Base-by-base conservation (phyloP, 139 green algal species). In the Ulvella scutata region DNA sequence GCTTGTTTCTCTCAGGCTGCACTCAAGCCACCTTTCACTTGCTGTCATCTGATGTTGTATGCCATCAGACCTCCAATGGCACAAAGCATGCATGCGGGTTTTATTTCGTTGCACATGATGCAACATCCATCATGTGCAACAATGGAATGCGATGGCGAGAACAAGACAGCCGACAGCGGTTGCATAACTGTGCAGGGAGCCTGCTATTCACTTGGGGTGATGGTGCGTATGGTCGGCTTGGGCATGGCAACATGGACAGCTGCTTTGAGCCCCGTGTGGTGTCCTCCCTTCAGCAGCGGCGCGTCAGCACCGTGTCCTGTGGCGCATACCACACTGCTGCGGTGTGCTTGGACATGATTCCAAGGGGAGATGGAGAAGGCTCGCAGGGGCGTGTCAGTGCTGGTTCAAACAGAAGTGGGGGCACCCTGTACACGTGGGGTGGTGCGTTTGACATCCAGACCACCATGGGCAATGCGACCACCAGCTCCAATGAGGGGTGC, bases 241-340 rank as follows among this genome's bases (percentile, higher is more conserved):
- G 93, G 1, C 92, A 96, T 44, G 88, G 88, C 29, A 77, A 87
- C 79, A 62, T 82, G 4, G 36, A 43, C 4, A 61, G 10, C 35
- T 75, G 72, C 33, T n/a, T 26, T 3, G 38, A 77, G 13, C 87
- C 87, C 1, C 76, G 80, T 0, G 61, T 73, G 35, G 84, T 92
- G 36, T 60, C 81, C 28, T 80, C 82, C 0, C 74, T 93, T 23
- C 67, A 77, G 31, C 79, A 76, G 13, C 21, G 76, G 31, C 74
- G 62, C 3, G 86, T 94, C 0, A 43, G 85, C 0, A 39, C 73
- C 33, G 92, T 92, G 0, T 83, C 87, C 36, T 98, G 93, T 75
- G 94, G 94, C 17, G 88, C 88, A 60, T 98, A 89, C 89, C 94
- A 98, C 84, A 96, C 89, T 13, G 93, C 92, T 0, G 92, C 90